These are phyloP conservation scores for Alternaria brassicae DNA, from an alignment of 2,329 filamentous ascomycete species.

Conservation along the genomic window DNA sequence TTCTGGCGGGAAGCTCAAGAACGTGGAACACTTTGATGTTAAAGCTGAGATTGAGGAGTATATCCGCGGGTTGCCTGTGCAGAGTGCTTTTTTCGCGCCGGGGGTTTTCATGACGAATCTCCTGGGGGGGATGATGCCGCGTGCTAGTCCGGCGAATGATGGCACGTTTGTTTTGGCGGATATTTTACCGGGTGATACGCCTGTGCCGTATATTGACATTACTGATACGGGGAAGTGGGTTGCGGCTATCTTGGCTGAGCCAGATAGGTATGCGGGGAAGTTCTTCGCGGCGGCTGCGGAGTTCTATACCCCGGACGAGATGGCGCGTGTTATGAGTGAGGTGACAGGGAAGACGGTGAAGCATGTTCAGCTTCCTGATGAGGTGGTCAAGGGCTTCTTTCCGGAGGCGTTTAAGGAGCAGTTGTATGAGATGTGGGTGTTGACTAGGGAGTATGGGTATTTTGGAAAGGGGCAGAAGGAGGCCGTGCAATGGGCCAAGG, in stretches of 20 bases:
- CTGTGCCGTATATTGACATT: slow-evolving; percentile 57
- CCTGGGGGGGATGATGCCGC: slow-evolving; percentile 20
- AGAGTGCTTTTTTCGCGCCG: slow-evolving; percentile 62
- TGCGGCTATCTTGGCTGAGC: slow-evolving; percentile 53
- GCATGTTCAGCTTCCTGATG: slow-evolving; percentile 35
- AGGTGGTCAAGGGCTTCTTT: slow-evolving; percentile 35
- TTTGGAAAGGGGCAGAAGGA: slow-evolving; percentile 34
- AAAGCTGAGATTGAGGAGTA: slow-evolving; percentile 66
- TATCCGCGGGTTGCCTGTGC: slow-evolving; percentile 58
- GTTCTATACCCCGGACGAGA: slow-evolving; percentile 51
- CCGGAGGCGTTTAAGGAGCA: slow-evolving; percentile 24
- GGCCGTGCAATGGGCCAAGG: slow-evolving; percentile 35
- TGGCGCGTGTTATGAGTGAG: slow-evolving; percentile 50
- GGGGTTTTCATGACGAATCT: slow-evolving; percentile 64
- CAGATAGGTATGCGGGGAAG: slow-evolving; percentile 54
- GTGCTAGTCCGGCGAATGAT: slow-evolving; percentile 24
- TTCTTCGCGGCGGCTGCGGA: slow-evolving; percentile 55
- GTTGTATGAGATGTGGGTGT: slow-evolving; percentile 38
- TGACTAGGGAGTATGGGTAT: slow-evolving; percentile 41
- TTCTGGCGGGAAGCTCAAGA: slow-evolving; percentile 42
- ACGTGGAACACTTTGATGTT: slow-evolving; percentile 61
- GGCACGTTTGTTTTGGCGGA: slow-evolving; percentile 36
- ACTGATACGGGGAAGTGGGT: slow-evolving; percentile 57
- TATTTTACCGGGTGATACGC: slow-evolving; percentile 12
- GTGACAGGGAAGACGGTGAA: slow-evolving; percentile 51